A percentile compares a stretch with the other conserved stretches of the same genome.
Evolutionary conservation across 2,329 filamentous ascomycete species (phyloP).

Genomic region (Pseudogymnoascus sp.): DNA sequence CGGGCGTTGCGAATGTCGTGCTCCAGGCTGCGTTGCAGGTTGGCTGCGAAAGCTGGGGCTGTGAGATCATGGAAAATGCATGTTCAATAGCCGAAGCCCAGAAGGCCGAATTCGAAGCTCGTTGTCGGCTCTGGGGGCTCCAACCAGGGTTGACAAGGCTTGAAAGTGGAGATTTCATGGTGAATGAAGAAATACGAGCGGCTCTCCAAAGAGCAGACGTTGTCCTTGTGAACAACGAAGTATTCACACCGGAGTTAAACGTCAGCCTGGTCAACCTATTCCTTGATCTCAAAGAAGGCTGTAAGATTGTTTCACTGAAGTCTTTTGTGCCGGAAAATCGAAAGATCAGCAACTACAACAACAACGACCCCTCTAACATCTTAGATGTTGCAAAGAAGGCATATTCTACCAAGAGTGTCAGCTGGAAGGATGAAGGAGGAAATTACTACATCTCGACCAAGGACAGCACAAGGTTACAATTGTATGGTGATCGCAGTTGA

Average conservation of each 20-base stretch:
- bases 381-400: conserved; percentile 66
- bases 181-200: conserved; percentile 58
- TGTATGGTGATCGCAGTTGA: conserved; percentile 4
- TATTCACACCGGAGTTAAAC: conserved; percentile 82
- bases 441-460: conserved; percentile 84
- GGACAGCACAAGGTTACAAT: conserved; percentile 20
- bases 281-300: conserved; percentile 83
- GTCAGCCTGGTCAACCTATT: conserved; percentile 80
- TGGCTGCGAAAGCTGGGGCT: conserved; percentile 91
- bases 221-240: conserved; percentile 97
- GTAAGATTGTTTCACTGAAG: conserved; percentile 83
- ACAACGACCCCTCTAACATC: conserved; percentile 72
- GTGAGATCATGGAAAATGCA: conserved; percentile 90
- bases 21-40: conserved; percentile 88
- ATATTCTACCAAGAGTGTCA: conserved; percentile 65
- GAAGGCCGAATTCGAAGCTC: conserved; percentile 71
- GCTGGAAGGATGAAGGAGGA: conserved; percentile 80
- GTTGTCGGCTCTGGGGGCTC: conserved; percentile 84
- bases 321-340: conserved; percentile 79
- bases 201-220: conserved; percentile 81
- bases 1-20: conserved; percentile 91
- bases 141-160: conserved; percentile 70
- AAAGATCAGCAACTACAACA: conserved; percentile 62
- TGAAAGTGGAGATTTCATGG: conserved; percentile 75
- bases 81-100: conserved; percentile 75